Evolutionary conservation across 2,329 filamentous ascomycete genomes (phyloP), one percentile per base, ranked within the genome.

Genomic region (Arachnopeziza araneosa): DNA sequence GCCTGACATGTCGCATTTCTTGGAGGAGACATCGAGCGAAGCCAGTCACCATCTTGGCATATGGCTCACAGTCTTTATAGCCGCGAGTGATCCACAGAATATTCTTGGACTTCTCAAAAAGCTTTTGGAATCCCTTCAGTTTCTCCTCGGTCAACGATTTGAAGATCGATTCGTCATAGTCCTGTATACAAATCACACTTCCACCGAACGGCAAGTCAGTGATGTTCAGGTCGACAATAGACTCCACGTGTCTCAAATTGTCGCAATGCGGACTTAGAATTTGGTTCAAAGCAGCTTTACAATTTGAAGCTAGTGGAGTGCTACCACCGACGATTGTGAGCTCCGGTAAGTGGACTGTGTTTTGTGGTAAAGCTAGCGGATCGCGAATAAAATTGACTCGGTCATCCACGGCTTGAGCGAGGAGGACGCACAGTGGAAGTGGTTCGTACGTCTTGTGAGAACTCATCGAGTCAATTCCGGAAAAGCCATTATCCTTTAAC

Each of bases 21-120:
- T 36, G 24, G 3, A 48, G 10, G 2, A 63, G 17, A 24, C 49
- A 51, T 6, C 67, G 59, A 1, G 21, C 48, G 24, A 68, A 44
- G 2, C 64, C 67, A 36, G 66, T 24, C 14, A 23, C 60, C 61
- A 62, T 62, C 8, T 57, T 58, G 2, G 32, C 9, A 50, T 65
- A 66, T 10, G 68, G 67, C 7, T 66, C 23, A 9, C 63, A 57
- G 2, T 23, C 26, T 21, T 44, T 17, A 19, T 24, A 30, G 36
- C 60, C 64, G 10, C 52, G 49, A 1, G 62, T 67, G n/a, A 68
- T 36, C 68, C 67, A 70, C 22, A 70, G 56, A 12, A 69, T 19
- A 9, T 32, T 60, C 24, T 56, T 56, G 12, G 56, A 22, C 6
- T 22, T 7, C 9, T 61, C 56, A n/a, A 65, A 72, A 55, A 64